These are phyloP conservation scores for Stephanodiscus triporus DNA, from an alignment of 108 stramenopile species.

Conservation along the genomic window DNA sequence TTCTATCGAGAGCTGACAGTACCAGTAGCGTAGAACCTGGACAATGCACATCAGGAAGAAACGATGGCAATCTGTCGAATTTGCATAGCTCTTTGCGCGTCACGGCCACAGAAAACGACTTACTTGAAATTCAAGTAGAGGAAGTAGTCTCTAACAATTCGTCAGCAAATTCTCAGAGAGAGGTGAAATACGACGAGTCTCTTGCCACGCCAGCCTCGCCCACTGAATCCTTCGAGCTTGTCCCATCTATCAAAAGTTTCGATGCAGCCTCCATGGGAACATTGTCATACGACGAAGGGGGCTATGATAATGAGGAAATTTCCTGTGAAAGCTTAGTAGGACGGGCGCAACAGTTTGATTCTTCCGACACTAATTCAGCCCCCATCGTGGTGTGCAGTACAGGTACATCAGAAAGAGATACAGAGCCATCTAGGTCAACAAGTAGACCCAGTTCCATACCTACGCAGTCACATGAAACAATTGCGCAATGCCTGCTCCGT, in stretches of 20 bases:
- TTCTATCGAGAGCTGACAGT: conserved; percentile 40
- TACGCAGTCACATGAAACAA: conserved; percentile 22
- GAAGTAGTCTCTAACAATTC: not conserved
- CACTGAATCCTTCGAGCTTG: conserved; percentile 12
- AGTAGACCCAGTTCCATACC: not conserved
- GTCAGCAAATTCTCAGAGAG: not conserved
- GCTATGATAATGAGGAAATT: not conserved
- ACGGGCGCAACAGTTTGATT: not conserved
- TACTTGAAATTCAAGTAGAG: not conserved
- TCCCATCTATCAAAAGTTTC: not conserved
- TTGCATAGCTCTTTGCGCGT: not conserved
- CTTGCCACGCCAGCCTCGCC: not conserved
- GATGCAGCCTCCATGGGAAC: not conserved
- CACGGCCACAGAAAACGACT: not conserved
- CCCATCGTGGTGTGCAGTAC: not conserved
- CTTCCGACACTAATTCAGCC: not conserved
- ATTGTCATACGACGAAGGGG: conserved; percentile 3
- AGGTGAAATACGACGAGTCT: not conserved
- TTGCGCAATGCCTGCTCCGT: conserved; percentile 52
- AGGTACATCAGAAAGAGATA: not conserved
- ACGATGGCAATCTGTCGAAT: not conserved
- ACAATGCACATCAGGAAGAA: not conserved
- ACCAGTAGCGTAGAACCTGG: not conserved
- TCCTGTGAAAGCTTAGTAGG: not conserved
- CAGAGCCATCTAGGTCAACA: not conserved